A percentile compares a stretch with the other conserved stretches of the same genome.
phyloP scores from a whole-genome alignment of 2,329 filamentous ascomycete species.

The Gremmenia infestans region DNA sequence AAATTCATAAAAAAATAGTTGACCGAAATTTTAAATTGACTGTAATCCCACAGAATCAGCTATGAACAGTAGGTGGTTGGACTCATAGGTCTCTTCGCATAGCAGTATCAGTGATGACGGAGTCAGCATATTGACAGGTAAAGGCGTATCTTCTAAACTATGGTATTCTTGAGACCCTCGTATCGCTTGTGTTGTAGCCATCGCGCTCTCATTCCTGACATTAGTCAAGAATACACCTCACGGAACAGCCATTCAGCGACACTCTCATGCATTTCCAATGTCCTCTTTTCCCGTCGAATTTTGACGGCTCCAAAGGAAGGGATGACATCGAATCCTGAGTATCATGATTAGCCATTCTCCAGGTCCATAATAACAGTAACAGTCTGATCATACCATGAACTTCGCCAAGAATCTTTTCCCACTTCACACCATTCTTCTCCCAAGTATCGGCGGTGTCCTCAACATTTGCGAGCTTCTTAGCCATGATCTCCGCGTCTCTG shows the following conservation, averaged over 20 bases:
- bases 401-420: constrained; percentile 20
- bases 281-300: constrained; percentile 7
- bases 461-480: constrained; percentile 14
- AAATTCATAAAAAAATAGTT: no score
- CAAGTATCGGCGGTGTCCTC: constrained; percentile 11
- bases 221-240: constrained; percentile 17
- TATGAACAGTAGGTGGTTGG: no score
- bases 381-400: constrained; percentile 16
- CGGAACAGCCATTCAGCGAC: constrained; percentile 19
- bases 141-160: no score
- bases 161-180: neutral
- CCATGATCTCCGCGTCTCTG: constrained; percentile 19
- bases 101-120: no score
- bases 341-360: constrained; percentile 3
- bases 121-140: neutral
- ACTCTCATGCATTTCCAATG: constrained; percentile 15
- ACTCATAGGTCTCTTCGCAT: no score
- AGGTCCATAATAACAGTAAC: neutral
- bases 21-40: no score
- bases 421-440: constrained; percentile 23
- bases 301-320: constrained; percentile 10
- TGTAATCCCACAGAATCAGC: no score
- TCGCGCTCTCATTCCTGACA: neutral
- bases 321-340: constrained; percentile 16
- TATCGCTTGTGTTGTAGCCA: neutral